Evolutionary conservation across 1,139 yeast genomes (phyloP).

Genomic region (Yamadazyma aaseri): DNA sequence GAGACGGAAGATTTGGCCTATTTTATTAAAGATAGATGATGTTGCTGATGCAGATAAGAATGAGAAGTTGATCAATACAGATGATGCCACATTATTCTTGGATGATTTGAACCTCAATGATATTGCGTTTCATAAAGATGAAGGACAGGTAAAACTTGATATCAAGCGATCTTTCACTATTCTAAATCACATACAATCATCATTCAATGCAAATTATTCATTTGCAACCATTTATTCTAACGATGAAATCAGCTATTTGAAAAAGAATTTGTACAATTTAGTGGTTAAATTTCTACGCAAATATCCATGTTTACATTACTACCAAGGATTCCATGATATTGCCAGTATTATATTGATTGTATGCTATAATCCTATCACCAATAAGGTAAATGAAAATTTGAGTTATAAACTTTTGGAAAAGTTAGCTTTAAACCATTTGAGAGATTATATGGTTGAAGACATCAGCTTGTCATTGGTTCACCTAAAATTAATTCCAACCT

Average conservation of each 20-base stretch:
- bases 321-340: constrained; percentile 92
- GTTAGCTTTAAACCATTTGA: constrained; percentile 59
- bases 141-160: constrained; percentile 76
- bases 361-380: constrained; percentile 28
- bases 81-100: constrained; percentile 7
- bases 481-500: constrained; percentile 60
- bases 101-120: constrained; percentile 25
- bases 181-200: constrained; percentile 28
- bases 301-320: constrained; percentile 67
- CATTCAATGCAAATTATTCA: constrained; percentile 22
- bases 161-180: constrained; percentile 67
- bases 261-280: constrained; percentile 43
- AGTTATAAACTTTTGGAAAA: constrained; percentile 53
- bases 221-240: constrained; percentile 35
- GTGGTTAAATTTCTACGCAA: constrained; percentile 57
- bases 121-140: constrained; percentile 60
- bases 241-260: constrained; percentile 33
- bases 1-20: constrained; percentile 50
- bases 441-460: constrained; percentile 83
- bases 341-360: constrained; percentile 67
- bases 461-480: constrained; percentile 67
- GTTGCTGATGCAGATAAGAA: constrained; percentile 11
- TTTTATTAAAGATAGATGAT: constrained; percentile 22
- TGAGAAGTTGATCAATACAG: constrained; percentile 1
- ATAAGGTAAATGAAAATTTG: constrained; percentile 29